Base-by-base conservation (phyloP, 73 alveolate species). In the Paramecium biaurelia region DNA sequence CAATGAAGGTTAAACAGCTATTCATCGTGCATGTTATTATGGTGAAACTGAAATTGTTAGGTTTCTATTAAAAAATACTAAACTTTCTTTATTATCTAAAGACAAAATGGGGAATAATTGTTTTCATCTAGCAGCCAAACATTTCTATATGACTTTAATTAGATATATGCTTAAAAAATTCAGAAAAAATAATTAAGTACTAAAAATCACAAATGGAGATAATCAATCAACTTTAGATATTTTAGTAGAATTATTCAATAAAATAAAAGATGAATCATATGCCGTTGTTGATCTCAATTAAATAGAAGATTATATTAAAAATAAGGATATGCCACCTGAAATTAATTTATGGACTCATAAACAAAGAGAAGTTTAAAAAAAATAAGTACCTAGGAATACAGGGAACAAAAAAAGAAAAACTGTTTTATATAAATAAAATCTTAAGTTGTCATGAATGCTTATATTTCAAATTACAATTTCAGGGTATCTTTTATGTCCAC, bases 1-100 rank as follows among this genome's bases (percentile, higher is more conserved):
- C 47, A 79, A 79, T 79, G 90, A 79, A 42, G 90, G 90, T 42
- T 79, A 79, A 79, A 79, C 90, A 23, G 90, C 90, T 26, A 41
- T 79, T 41, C 90, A 79, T 79, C 20, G 90, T 11, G 90, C 90
- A 24, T 79, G 90, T 45, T 47, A 42, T 79, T 79, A 79, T 47
- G 74, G 74, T 9, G 70, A 79, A 23, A 38, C 43, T 41, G 74
- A 79, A 47, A 47, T 79, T 3, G 90, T 79, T 2, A 7, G 74
- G 15, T 79, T 79, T 34, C 43, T 79, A 1, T 34, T 79, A 24
- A 79, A 79, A 45, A 79, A 79, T 45, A 79, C 90, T 79, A 79
- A 79, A 45, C 56, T 79, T 21, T 79, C 90, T 26, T 41, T 79
- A 30, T n/a, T 79, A 43, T 30, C 90, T 30, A 79, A 79, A 45